Base-by-base conservation (phyloP, 176 grass and related monocot species). In the Oropetium thomaeum region DNA sequence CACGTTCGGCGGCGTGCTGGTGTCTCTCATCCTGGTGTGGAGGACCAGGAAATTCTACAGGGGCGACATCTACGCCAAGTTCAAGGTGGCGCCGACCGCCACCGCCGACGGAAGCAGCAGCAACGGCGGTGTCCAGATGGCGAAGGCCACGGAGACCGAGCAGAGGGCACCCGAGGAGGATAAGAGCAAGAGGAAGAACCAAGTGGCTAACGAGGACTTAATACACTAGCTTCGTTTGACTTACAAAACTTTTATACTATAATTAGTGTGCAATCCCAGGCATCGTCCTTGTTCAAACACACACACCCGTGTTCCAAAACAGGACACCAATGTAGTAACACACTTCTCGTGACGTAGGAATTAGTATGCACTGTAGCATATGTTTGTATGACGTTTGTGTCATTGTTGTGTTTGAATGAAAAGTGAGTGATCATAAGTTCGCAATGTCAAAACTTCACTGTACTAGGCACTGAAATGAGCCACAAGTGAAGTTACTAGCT, bases 21-120 rank as follows among this genome's bases (percentile, higher is more conserved):
- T 86, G 5, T 86, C 83, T 10, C 70, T 80, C 5, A 16, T 80
- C 12, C 23, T 86, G 23, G 83, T 86, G 22, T 86, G 83, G 83
- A 86, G 83, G 61, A 86, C 83, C 0, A 80, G 48, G 40, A 52
- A 23, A 11, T 86, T 86, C 70, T 86, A 86, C 51, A 85, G 63
- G 31, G 76, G 83, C 0, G 83, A 80, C 23, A 85, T 85, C 39
- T 85, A 85, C 12, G 69, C 83, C 17, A 80, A 68, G 69, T 86
- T 86, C 76, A 86, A 80, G 70, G 81, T 75, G 6, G 54, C 62
- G 7, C 54, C 77, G 1, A 6, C 77, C 1, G 29, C 69, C 0
- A n/a, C 26, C 0, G 16, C 51, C 0, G 16, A 48, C 1, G 29
- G 35, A 14, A 65, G 69, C 2, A 65, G 69, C 2, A 20, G 35